These are phyloP conservation scores for Arthonia radiata DNA, from an alignment of 495 filamentous ascomycete species.

Conservation along the genomic window DNA sequence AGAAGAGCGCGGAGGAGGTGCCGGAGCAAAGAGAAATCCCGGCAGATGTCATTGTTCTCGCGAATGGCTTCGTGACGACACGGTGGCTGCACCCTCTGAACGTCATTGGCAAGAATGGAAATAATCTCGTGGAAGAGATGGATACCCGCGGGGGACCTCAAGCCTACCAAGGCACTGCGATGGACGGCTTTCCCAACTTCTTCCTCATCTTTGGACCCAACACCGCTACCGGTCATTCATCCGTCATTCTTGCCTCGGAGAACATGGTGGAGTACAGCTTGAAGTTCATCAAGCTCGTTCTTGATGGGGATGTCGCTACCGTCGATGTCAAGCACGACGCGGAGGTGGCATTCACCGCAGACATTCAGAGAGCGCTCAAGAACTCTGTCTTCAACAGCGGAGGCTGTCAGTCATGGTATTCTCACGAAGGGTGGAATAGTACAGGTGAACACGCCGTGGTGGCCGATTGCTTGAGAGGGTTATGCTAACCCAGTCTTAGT, in stretches of 20 bases:
- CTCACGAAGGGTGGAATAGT: not conserved
- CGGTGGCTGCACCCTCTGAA: slow-evolving; percentile 18
- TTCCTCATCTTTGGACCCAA: slow-evolving; percentile 45
- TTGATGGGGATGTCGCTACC: slow-evolving; percentile 16
- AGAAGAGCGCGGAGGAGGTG: slow-evolving; percentile 12
- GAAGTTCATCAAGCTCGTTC: slow-evolving; percentile 24
- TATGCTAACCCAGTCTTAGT: too few species aligned
- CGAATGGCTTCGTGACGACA: slow-evolving; percentile 28
- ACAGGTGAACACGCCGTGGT: too few species aligned
- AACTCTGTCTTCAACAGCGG: slow-evolving; percentile 26
- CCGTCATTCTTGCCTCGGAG: slow-evolving; percentile 33
- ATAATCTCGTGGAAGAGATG: slow-evolving; percentile 27
- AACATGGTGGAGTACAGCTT: slow-evolving; percentile 30
- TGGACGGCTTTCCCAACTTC: slow-evolving; percentile 44
- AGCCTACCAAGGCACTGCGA: slow-evolving; percentile 36
- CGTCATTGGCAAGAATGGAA: slow-evolving; percentile 20
- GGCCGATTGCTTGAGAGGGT: too few species aligned
- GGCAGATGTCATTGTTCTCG: slow-evolving; percentile 34
- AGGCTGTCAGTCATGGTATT: slow-evolving; percentile 32
- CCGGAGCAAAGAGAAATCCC: slow-evolving; percentile 16
- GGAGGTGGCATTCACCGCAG: slow-evolving; percentile 25
- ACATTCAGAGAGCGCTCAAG: slow-evolving; percentile 27
- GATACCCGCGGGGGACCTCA: slow-evolving; percentile 27
- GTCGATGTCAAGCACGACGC: slow-evolving; percentile 26
- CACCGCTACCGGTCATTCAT: slow-evolving; percentile 36